A percentile compares a stretch with the other conserved stretches of the same genome.
phyloP scores from a whole-genome alignment of 23 red algal genomes.

The Rhodosorus marinus region DNA sequence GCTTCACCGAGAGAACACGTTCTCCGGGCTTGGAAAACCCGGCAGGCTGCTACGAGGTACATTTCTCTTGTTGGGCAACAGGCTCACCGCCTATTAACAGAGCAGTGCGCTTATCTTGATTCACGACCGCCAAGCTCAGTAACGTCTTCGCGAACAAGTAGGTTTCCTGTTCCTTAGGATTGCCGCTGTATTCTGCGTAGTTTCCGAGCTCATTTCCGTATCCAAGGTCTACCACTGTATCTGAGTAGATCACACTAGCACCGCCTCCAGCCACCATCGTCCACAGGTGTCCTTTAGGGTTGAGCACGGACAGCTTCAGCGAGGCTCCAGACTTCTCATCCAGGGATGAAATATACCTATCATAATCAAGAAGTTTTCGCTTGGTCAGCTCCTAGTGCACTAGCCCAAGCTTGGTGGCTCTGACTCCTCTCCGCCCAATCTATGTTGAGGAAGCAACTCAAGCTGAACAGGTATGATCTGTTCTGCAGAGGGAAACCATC shows the following conservation, averaged over 20 bases:
- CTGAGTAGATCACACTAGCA: conserved; percentile 91
- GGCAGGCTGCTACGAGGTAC: too few species aligned
- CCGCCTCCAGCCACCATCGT: conserved; percentile 98
- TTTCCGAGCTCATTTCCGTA: conserved; percentile 90
- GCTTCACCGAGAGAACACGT: too few species aligned
- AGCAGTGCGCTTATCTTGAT: too few species aligned
- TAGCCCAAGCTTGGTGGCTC: too few species aligned
- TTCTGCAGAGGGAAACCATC: too few species aligned
- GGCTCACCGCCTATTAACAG: too few species aligned
- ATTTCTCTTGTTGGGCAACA: too few species aligned
- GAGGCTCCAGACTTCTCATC: conserved; percentile 93
- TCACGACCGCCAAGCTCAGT: conserved; percentile 60
- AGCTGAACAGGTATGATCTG: background rate
- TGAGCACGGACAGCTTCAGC: conserved; percentile 74
- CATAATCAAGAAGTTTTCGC: background rate
- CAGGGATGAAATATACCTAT: too few species aligned
- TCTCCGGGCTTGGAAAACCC: too few species aligned
- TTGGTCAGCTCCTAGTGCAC: conserved; percentile 1
- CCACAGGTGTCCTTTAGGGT: conserved; percentile 79
- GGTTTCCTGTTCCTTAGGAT: conserved; percentile 96
- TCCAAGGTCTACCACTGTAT: conserved; percentile 91
- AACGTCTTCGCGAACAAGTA: conserved; percentile 92
- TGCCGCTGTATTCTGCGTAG: conserved; percentile 96
- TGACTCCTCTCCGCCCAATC: background rate
- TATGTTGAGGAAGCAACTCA: background rate